Percentiles rank a stretch among this genome's conserved stretches.
Conservation (phyloP, 352 stramenopile genomes). For the Elongisporangium senticosum region DNA sequence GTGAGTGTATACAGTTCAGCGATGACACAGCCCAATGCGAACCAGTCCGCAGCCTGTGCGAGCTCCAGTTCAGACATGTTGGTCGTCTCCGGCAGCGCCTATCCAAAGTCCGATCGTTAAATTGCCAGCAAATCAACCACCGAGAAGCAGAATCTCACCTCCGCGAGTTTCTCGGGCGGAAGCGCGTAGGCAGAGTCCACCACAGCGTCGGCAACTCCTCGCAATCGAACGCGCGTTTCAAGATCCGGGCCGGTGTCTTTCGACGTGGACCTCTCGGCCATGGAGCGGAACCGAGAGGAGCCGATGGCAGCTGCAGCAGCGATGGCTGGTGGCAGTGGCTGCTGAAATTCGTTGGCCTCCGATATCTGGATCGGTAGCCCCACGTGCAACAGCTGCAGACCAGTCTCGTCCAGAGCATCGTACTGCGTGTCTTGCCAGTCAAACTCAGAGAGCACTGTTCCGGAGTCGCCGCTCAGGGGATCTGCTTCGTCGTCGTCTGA, state of each 20-base stretch:
- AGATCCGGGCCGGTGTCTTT: background rate
- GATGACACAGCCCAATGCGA: conserved; percentile 62
- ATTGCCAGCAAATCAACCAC: background rate
- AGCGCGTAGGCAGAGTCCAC: conserved; percentile 37
- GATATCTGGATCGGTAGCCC: conserved; percentile 40
- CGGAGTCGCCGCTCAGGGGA: conserved; percentile 12
- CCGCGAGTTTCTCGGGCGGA: conserved; percentile 5
- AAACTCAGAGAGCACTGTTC: conserved; percentile 26
- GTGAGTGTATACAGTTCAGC: conserved; percentile 56
- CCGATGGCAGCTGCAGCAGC: background rate
- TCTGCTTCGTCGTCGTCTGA: conserved; percentile 41
- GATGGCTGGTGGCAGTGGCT: background rate
- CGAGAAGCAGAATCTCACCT: background rate
- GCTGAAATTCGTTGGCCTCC: conserved; percentile 7
- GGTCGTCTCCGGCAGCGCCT: conserved; percentile 11
- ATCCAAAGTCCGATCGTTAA: background rate
- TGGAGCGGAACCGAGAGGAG: background rate
- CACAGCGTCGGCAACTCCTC: conserved; percentile 27
- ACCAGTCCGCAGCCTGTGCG: conserved; percentile 39
- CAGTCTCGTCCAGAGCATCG: conserved; percentile 50
- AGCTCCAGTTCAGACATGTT: conserved; percentile 25
- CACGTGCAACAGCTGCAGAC: conserved; percentile 50
- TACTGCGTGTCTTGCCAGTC: conserved; percentile 32
- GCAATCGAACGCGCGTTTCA: conserved; percentile 8
- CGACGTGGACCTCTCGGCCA: background rate